A percentile compares a stretch with the other conserved stretches of the same genome.
phyloP scores from a whole-genome alignment of 1,139 yeast species.

The Suhomyces bokatorum region DNA sequence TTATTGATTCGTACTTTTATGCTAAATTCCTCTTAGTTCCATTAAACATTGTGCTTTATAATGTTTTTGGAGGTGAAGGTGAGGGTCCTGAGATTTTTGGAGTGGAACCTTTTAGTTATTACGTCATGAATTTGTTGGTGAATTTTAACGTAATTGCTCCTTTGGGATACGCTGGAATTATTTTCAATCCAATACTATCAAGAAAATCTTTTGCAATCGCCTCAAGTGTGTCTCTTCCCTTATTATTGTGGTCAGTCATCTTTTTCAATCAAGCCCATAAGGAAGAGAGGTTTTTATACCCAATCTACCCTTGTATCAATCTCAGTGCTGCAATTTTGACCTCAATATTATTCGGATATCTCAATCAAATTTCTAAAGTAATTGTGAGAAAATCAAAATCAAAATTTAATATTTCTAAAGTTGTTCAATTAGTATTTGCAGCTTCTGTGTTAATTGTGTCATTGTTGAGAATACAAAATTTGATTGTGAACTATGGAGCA shows the following conservation, averaged over 20 bases:
- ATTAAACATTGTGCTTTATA: slow-evolving; percentile 77
- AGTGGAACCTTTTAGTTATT: slow-evolving; percentile 78
- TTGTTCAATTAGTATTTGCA: slow-evolving; percentile 14
- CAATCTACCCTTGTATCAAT: slow-evolving; percentile 70
- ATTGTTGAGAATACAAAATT: slow-evolving; percentile 34
- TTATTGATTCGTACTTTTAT: slow-evolving; percentile 67
- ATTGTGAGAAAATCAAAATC: slow-evolving; percentile 1
- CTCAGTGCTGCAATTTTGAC: slow-evolving; percentile 62
- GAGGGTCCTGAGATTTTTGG: slow-evolving; percentile 93
- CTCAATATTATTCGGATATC: slow-evolving; percentile 23
- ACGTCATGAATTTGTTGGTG: slow-evolving; percentile 63
- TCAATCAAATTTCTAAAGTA: slow-evolving; percentile 6
- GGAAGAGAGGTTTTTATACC: slow-evolving; percentile 89
- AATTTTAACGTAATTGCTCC: slow-evolving; percentile 66
- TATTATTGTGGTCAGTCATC: slow-evolving; percentile 64
- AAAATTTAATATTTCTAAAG: not conserved
- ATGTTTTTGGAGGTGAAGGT: slow-evolving; percentile 71
- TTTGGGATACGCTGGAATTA: slow-evolving; percentile 45
- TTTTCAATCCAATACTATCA: slow-evolving; percentile 24
- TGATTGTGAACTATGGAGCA: slow-evolving; percentile 60
- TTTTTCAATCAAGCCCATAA: slow-evolving; percentile 84
- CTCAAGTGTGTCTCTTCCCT: slow-evolving; percentile 28
- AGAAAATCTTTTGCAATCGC: slow-evolving; percentile 15
- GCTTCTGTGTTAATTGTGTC: slow-evolving; percentile 33
- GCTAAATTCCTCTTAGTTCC: slow-evolving; percentile 70